Evolutionary conservation across 2,329 filamentous ascomycete species (phyloP), one percentile per base, ranked within the genome.

Genomic region (Alternaria hordeiaustralica): DNA sequence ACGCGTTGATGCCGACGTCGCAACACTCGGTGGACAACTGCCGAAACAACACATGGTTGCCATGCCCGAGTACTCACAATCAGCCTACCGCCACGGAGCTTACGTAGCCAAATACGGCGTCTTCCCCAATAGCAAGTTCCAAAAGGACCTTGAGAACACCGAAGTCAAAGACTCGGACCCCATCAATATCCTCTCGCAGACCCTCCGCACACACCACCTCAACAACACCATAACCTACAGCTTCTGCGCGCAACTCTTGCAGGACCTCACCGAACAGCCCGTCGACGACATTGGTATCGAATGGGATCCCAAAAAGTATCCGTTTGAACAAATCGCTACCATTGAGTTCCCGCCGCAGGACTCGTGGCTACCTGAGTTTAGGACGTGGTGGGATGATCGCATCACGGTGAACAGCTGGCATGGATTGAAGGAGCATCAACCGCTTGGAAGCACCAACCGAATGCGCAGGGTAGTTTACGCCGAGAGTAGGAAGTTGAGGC

Each of bases 101-200:
- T 84, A 84, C 61, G 79, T 85, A 3, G 78, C 80, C 55, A 86
- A 86, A 65, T 85, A 84, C 64, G 79, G 78, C 56, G 77, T 85
- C 26, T 79, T 84, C 6, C 84, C 83, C 0, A 79, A 75, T 13
- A 73, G 74, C 3, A 74, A 81, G 5, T 81, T 76, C 2, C 81
- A 84, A 68, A 77, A 76, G 51, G 81, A 80, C 55, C 75, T 82
- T 41, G 76, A 79, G 18, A 77, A 84, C 60, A 78, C 73, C 1
- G 75, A 71, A 20, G 68, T 72, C 43, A 57, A 65, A 47, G 66
- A 70, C 44, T 50, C 60, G 13, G 78, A 79, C 41, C 72, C 73
- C 13, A 73, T 74, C 47, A 74, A 74, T 59, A 59, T 68, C 55
- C 73, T 72, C 55, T 73, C 71, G 10, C 71, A 72, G 41, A 65